Evolutionary conservation across 1,284 basidiomycete genomes (phyloP), one percentile per base, ranked within the genome.

Genomic region (Moniliophthora roreri): DNA sequence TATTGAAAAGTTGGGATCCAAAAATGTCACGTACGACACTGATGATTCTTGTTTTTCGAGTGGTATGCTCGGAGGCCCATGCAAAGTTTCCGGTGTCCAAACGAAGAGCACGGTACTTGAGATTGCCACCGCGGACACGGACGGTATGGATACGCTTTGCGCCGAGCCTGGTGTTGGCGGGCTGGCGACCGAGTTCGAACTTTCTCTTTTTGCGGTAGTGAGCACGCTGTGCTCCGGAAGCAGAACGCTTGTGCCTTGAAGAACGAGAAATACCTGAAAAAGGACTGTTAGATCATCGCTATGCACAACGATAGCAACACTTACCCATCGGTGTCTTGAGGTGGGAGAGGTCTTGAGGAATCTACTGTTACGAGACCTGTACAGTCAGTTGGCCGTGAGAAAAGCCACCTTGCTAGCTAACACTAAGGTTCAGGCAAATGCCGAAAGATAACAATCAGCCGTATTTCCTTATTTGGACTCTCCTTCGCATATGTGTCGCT

Each of bases 161-260:
- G 54, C 94, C 93, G 62, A 98, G 86, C 81, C 92, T 97, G 71
- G 95, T 98, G 84, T 80, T 93, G 61, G 95, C 95, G 55, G 95
- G 79, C 74, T 97, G 95, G 72, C 95, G 93, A 71, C 93, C 94
- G 70, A 97, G 89, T 82, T 97, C 94, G 78, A 96, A 96, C 80
- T 96, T 96, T 89, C 94, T 87, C 89, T 96, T 97, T 84, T 97
- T 97, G 81, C 95, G 91, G 81, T 94, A 95, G 79, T 93, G 88
- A 62, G 94, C 89, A 69, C 93, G 89, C 75, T 95, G 92, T 61
- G 93, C 94, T 70, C 94, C 94, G 48, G 92, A 88, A 65, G 84
- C 89, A 63, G 93, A 91, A 72, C 94, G 91, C 79, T 97, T 97
- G 85, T 97, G 93, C 72, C 94, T 84, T 66, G 93, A 95, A 63